Evolutionary conservation across 345 rosid genomes (phyloP).

Genomic region (Populus davidiana): DNA sequence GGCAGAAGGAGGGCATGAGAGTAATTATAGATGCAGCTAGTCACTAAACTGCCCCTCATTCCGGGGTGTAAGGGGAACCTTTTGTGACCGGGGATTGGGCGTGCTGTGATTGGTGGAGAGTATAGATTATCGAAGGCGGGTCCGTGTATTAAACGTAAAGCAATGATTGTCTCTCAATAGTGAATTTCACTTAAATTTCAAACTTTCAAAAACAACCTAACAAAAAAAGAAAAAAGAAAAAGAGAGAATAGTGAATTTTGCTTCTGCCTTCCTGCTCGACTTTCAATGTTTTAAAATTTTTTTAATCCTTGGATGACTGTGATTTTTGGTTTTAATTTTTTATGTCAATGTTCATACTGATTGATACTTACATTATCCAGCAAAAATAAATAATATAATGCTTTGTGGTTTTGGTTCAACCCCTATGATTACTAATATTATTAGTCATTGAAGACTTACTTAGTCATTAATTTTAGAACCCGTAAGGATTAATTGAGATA

Average conservation of each 20-base stretch:
- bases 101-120: background rate
- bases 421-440: rapidly evolving
- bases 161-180: conserved; percentile 1
- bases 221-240: background rate
- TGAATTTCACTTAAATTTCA: conserved; percentile 6
- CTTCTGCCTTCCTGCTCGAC: no score
- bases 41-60: background rate
- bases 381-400: no score
- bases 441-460: rapidly evolving
- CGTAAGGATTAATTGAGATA: rapidly evolving
- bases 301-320: no score
- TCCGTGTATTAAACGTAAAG: conserved; percentile 14
- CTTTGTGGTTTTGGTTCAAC: no score
- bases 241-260: background rate
- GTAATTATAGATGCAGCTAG: background rate
- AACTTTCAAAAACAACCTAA: background rate
- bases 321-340: no score
- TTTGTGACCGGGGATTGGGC: background rate
- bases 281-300: no score
- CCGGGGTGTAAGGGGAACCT: background rate
- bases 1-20: background rate
- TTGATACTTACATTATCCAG: no score
- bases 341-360: no score
- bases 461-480: rapidly evolving
- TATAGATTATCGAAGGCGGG: background rate